Conservation (phyloP, 1,139 yeast species). For the Arxiozyma telluris region DNA sequence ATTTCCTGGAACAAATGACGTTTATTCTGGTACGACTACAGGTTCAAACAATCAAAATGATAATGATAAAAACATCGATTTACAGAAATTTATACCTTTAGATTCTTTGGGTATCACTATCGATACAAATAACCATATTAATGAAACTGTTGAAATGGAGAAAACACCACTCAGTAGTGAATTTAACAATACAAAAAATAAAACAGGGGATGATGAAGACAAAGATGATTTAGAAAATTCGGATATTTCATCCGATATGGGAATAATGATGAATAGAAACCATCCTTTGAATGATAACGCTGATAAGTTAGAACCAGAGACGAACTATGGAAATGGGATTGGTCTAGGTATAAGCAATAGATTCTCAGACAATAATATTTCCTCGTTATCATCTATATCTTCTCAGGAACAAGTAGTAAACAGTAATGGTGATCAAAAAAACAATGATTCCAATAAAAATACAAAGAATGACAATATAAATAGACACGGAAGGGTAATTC, state of each 20-base stretch:
- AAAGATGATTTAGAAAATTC: conserved; percentile 5
- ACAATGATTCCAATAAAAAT: not conserved
- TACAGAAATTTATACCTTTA: conserved; percentile 11
- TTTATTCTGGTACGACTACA: not conserved
- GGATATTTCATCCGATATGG: not conserved
- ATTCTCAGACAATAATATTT: not conserved
- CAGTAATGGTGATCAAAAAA: not conserved
- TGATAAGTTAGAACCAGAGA: not conserved
- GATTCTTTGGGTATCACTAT: conserved; percentile 23
- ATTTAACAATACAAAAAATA: not conserved
- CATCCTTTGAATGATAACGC: not conserved
- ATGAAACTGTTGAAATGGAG: conserved; percentile 27
- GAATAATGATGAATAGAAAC: not conserved
- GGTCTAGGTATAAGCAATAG: not conserved
- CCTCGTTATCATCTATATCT: not conserved
- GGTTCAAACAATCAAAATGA: conserved; percentile 4
- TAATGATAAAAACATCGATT: not conserved
- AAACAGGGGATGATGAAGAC: conserved; percentile 6
- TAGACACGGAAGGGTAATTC: conserved; percentile 28
- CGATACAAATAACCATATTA: conserved; percentile 5
- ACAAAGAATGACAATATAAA: not conserved
- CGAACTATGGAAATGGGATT: not conserved
- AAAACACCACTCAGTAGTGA: conserved; percentile 8
- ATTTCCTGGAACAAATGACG: not conserved
- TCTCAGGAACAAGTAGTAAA: not conserved